Evolutionary conservation across 2,329 filamentous ascomycete species (phyloP).

Genomic region (Furcasterigmium furcatum): DNA sequence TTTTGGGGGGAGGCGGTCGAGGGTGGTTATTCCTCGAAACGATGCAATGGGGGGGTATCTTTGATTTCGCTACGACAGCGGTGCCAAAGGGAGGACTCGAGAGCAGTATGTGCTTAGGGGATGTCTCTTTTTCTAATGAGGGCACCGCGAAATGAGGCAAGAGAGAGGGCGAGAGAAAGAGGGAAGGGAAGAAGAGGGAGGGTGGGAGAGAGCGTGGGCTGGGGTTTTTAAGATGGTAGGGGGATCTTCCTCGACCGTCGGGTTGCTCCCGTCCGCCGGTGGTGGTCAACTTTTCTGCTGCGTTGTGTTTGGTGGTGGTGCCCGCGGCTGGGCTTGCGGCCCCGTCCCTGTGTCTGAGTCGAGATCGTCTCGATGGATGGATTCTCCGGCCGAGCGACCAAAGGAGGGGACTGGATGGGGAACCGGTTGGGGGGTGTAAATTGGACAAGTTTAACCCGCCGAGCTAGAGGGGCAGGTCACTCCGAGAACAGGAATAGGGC

Average conservation of each 20-base stretch:
- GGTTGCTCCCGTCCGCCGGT: neutral
- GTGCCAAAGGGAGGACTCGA: neutral
- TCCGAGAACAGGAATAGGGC: slow-evolving; percentile 4
- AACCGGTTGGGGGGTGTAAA: neutral
- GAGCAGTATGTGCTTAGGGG: too few relatives aligned
- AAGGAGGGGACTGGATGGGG: neutral
- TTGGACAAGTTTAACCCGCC: too few relatives aligned
- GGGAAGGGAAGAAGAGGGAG: slow-evolving; percentile 14
- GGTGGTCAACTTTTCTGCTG: neutral
- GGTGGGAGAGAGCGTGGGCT: slow-evolving; percentile 7
- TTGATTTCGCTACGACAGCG: slow-evolving; percentile 1
- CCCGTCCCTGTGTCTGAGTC: neutral
- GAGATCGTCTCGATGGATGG: neutral
- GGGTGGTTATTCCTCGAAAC: neutral
- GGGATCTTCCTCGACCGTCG: neutral
- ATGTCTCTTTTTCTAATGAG: neutral
- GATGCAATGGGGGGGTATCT: neutral
- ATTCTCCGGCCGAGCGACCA: neutral
- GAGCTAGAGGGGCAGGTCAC: slow-evolving; percentile 5
- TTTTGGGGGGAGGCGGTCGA: too few relatives aligned
- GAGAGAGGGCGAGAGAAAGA: slow-evolving; percentile 18
- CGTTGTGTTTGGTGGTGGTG: neutral
- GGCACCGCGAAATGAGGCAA: slow-evolving; percentile 9
- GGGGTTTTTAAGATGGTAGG: neutral
- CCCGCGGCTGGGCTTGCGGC: neutral